These are phyloP conservation scores for Cicer chorassanicum DNA, from an alignment of 306 rosid genomes.

Conservation along the genomic window DNA sequence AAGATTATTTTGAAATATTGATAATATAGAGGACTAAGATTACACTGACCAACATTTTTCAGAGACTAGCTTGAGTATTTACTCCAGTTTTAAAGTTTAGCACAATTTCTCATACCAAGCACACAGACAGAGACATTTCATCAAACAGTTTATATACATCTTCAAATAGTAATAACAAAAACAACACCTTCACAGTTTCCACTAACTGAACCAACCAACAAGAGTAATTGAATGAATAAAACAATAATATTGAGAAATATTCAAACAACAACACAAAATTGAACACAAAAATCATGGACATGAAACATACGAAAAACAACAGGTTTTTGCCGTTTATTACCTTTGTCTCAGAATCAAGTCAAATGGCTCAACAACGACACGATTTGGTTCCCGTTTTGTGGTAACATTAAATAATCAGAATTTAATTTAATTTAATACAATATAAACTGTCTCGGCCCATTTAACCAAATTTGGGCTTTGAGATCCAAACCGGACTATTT, in stretches of 20 bases:
- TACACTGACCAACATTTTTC: no score
- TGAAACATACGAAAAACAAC: neutral
- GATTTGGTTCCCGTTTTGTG: neutral
- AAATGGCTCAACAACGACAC: neutral
- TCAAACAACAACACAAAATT: slow-evolving; percentile 7
- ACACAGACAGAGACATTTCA: slow-evolving; percentile 16
- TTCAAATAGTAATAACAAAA: slow-evolving; percentile 2
- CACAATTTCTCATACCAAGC: neutral
- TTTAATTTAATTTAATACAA: no score
- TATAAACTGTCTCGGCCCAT: neutral
- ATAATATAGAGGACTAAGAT: no score
- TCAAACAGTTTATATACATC: slow-evolving; percentile 35
- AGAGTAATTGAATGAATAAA: slow-evolving; percentile 1
- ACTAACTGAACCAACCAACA: neutral
- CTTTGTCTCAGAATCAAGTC: slow-evolving; percentile 11
- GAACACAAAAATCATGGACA: slow-evolving; percentile 3
- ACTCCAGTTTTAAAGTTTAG: neutral
- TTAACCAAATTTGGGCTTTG: slow-evolving; percentile 3
- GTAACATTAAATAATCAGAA: no score
- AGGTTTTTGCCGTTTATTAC: slow-evolving; percentile 35
- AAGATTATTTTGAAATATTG: no score
- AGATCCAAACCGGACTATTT: no score
- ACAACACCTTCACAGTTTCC: neutral
- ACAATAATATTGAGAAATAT: neutral
- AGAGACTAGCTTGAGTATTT: no score